These are phyloP conservation scores for Tarenaya hassleriana DNA, from an alignment of 345 rosid genomes.

Conservation along the genomic window DNA sequence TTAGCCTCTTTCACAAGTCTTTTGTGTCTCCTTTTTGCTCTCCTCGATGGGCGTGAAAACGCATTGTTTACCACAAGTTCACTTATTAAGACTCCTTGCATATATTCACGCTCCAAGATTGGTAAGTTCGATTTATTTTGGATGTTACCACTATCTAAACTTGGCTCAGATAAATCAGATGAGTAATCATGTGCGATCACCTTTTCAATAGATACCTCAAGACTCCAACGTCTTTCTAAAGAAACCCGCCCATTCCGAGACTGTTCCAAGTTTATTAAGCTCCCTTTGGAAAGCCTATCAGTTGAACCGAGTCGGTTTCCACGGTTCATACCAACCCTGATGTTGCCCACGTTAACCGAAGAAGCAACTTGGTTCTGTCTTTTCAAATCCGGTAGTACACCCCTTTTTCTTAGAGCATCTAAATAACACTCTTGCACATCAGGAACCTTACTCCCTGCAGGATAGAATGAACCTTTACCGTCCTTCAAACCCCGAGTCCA, in stretches of 20 bases:
- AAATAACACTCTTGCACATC: conserved; percentile 67
- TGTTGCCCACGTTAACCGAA: conserved; percentile 54
- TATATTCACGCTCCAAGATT: conserved; percentile 83
- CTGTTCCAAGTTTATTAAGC: conserved; percentile 67
- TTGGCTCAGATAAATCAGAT: conserved; percentile 40
- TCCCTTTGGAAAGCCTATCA: conserved; percentile 59
- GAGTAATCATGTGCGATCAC: conserved; percentile 81
- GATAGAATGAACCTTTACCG: conserved; percentile 90
- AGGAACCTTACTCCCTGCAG: conserved; percentile 69
- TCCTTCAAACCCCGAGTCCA: conserved; percentile 95
- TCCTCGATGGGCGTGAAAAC: conserved; percentile 67
- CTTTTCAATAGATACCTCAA: conserved; percentile 92
- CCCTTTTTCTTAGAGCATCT: conserved; percentile 76
- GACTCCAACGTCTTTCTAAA: conserved; percentile 94
- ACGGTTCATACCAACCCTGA: conserved; percentile 42
- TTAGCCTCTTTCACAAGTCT: conserved; percentile 72
- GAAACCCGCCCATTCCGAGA: conserved; percentile 65
- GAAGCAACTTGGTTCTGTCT: conserved; percentile 64
- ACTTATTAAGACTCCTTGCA: conserved; percentile 94
- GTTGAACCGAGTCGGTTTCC: too few species aligned
- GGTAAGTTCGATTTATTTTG: conserved; percentile 41
- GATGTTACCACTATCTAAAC: conserved; percentile 35
- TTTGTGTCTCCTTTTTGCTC: conserved; percentile 60
- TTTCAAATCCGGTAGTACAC: conserved; percentile 76
- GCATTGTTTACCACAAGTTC: conserved; percentile 68